These are phyloP conservation scores for Pseudopithomyces maydicus DNA, from an alignment of 2,329 filamentous ascomycete genomes.

Conservation along the genomic window DNA sequence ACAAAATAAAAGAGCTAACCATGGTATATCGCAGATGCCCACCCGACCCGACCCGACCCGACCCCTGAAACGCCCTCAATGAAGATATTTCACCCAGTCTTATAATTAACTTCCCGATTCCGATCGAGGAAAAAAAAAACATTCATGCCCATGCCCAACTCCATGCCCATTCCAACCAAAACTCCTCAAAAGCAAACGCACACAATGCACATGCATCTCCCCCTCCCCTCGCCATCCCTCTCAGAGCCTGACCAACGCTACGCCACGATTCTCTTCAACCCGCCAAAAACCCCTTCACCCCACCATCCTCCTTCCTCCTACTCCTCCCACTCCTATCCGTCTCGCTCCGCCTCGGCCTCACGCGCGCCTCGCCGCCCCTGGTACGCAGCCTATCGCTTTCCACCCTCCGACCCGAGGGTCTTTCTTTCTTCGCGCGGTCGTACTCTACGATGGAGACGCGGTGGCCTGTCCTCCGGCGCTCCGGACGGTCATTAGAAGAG, in stretches of 20 bases:
- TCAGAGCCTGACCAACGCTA: too few relatives aligned
- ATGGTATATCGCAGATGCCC: background rate
- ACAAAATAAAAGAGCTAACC: background rate
- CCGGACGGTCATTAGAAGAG: conserved; percentile 35
- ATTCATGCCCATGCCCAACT: too few relatives aligned
- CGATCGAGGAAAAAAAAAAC: too few relatives aligned
- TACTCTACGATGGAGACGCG: conserved; percentile 32
- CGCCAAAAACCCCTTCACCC: conserved; percentile 38
- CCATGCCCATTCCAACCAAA: too few relatives aligned
- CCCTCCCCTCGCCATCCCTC: too few relatives aligned
- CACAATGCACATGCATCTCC: too few relatives aligned
- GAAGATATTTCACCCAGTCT: background rate
- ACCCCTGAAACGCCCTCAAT: background rate
- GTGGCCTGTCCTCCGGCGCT: conserved; percentile 24
- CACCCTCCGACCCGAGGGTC: conserved; percentile 31
- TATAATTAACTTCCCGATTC: background rate
- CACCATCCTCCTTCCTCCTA: conserved; percentile 37
- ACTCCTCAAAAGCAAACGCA: too few relatives aligned
- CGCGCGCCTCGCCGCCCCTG: conserved; percentile 29
- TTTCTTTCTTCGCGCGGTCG: conserved; percentile 35
- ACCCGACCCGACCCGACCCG: too few relatives aligned
- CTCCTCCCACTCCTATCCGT: conserved; percentile 28
- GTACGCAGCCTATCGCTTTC: conserved; percentile 35
- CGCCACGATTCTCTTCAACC: conserved; percentile 35
- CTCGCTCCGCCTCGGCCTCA: conserved; percentile 29